Evolutionary conservation across 768 basidiomycete genomes (phyloP), one percentile per base, ranked within the genome.

Genomic region (Agrocybe pediades): DNA sequence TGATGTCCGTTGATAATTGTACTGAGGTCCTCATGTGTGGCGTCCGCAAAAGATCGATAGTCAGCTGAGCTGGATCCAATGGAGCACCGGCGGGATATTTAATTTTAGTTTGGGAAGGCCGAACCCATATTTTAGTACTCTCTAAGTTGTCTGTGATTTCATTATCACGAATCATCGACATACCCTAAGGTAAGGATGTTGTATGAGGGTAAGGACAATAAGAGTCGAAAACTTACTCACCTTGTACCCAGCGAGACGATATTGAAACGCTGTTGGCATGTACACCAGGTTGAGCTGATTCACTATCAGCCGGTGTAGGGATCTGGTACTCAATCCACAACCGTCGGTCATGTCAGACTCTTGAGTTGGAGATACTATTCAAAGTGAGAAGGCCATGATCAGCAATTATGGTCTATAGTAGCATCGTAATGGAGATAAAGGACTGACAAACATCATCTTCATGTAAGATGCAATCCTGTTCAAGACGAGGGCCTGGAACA

Each of bases 281-380:
- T 49, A 51, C 0, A 64, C 62, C 51, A 77, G 71, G 4, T 65
- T 56, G n/a, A 75, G 64, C 16, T 64, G 63, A 6, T 70, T 51
- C 1, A 64, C 59, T 2, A 81, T 55, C 0, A 59, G 50, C 20
- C 68, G 57, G 27, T 73, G 67, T 2, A 73, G 68, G 5, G 64
- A 57, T 19, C 69, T 63, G 41, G 76, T 80, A 9, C 73, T 73
- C 23, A 69, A 65, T 1, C 82, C 83, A 45, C 77, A 80, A 0
- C 84, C 83, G 55, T 85, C 83, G 0, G 82, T 84, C 80, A 84
- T 81, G 45, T 79, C 74, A 1, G 77, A 73, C 1, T 65, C 63
- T 8, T 68, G 63, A 27, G 64, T 50, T n/a, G n/a, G n/a, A 5
- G 36, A 71, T 58, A 70, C 62, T 62, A 42, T 21, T 23, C 3